Percentiles rank a stretch among this genome's conserved stretches.
Conservation (phyloP, 2,329 filamentous ascomycete genomes). For the Microascus cirrosus region DNA sequence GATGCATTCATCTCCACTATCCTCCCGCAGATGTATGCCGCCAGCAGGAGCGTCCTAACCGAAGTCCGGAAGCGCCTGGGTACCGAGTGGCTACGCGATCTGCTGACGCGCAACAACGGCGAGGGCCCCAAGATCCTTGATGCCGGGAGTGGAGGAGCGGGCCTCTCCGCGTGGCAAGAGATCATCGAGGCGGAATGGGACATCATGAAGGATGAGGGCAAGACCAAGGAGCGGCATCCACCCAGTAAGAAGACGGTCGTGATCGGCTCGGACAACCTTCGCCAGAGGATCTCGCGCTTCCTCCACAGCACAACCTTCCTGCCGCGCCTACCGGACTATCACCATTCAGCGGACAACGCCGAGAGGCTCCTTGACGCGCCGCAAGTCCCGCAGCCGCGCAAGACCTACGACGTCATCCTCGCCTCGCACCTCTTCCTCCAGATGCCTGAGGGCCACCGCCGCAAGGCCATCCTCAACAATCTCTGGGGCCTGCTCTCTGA, state of each 20-base stretch:
- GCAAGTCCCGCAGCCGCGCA: conserved; percentile 45
- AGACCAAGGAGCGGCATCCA: conserved; percentile 30
- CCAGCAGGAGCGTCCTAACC: conserved; percentile 54
- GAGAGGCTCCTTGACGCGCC: conserved; percentile 49
- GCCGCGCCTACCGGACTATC: conserved; percentile 79
- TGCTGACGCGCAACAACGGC: conserved; percentile 46
- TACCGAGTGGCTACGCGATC: conserved; percentile 54
- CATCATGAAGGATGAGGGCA: conserved; percentile 43
- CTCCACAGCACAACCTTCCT: conserved; percentile 87
- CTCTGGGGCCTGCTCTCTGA: conserved; percentile 79
- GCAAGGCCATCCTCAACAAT: conserved; percentile 73
- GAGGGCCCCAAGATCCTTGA: conserved; percentile 57
- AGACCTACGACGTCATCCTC: conserved; percentile 82
- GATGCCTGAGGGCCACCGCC: conserved; percentile 62
- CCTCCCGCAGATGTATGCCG: conserved; percentile 60
- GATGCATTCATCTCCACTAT: conserved; percentile 61
- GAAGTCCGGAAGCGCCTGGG: conserved; percentile 67
- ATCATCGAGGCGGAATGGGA: conserved; percentile 75
- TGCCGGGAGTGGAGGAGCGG: conserved; percentile 63
- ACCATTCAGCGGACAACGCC: conserved; percentile 51
- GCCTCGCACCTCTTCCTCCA: conserved; percentile 75
- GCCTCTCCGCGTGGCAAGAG: conserved; percentile 64
- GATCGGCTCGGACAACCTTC: conserved; percentile 62
- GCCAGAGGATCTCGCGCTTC: conserved; percentile 63
- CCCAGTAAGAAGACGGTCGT: conserved; percentile 72